A percentile compares a stretch with the other conserved stretches of the same genome.
phyloP scores from a whole-genome alignment of 106 monocot genomes.

The Triglochin maritima region DNA sequence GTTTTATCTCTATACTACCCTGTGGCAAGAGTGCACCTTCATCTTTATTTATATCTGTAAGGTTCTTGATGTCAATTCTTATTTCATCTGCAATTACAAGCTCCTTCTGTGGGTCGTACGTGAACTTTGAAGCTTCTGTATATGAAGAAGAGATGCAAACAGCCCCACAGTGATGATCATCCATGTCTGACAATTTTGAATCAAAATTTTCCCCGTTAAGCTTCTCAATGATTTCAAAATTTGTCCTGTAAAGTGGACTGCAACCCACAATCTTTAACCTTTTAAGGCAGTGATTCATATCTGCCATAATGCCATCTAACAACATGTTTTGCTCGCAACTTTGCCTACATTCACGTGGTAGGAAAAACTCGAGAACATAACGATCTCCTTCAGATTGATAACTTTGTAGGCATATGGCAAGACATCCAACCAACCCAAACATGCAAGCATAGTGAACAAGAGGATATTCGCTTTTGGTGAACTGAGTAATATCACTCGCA shows the following conservation, averaged over 20 bases:
- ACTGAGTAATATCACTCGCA: conserved; percentile 53
- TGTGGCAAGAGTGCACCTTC: not conserved
- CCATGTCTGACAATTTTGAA: conserved; percentile 6
- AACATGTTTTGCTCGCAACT: conserved; percentile 29
- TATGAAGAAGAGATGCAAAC: conserved; percentile 10
- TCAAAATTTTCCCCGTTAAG: conserved; percentile 12
- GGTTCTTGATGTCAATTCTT: conserved; percentile 4
- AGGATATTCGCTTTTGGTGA: conserved; percentile 66
- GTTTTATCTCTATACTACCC: not conserved
- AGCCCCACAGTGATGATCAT: conserved; percentile 5
- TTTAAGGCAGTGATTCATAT: conserved; percentile 32
- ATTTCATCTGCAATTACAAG: conserved; percentile 10
- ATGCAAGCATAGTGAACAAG: conserved; percentile 87
- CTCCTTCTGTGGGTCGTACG: conserved; percentile 4
- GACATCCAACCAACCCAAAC: conserved; percentile 47
- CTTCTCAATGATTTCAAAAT: conserved; percentile 24
- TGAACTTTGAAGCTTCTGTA: not conserved
- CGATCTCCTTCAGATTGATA: conserved; percentile 43
- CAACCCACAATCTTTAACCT: conserved; percentile 37
- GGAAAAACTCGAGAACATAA: conserved; percentile 76
- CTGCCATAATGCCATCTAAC: conserved; percentile 32
- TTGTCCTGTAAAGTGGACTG: conserved; percentile 16
- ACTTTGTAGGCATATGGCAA: conserved; percentile 65
- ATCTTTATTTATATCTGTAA: not conserved
- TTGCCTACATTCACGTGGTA: conserved; percentile 44